Evolutionary conservation across 1,284 basidiomycete genomes (phyloP), one percentile per base, ranked within the genome.

Genomic region (Heterobasidion parviporum): DNA sequence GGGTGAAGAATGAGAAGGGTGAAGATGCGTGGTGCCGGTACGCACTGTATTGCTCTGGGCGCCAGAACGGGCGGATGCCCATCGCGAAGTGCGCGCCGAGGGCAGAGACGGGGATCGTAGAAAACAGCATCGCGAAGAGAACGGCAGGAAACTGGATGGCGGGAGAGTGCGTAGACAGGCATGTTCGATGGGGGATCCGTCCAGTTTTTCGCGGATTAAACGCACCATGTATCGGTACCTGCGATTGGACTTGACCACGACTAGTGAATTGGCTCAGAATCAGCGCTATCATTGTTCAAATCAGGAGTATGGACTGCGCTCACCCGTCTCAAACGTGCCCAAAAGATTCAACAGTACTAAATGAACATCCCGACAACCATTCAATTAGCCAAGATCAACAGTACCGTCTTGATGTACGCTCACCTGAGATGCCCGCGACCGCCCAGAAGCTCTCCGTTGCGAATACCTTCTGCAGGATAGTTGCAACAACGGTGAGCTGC

Each of bases 71-170:
- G 0, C 78, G 67, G 12, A 88, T 76, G 0, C 76, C 75, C 87
- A 94, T 92, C 3, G 89, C 87, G 64, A 80, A 92, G n/a, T 79
- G 76, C 0, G 81, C 77, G 0, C 91, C 92, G 32, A 92, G 71
- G 54, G 92, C 79, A 1, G 90, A 87, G 38, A 92, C 83, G 0
- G 92, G 91, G 46, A 92, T 83, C 0, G 89, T 91, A 0, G 87
- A 89, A 8, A 77, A 77, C 8, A 89, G 59, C 82, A 93, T 85
- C 0, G 81, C 82, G 2, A 82, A 57, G 2, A 93, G 71, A 7
- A 92, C 81, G 1, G 80, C 76, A 1, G 79, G 74, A 64, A 92
- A 91, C 90, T 92, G 20, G 3, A 16, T 10, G 16, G 32, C 48
- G 26, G 26, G 26, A 26, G 26, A 26, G 20, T 46, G 16, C 3